Base-by-base conservation (phyloP, 1,284 basidiomycete species). In the Sporisorium reilianum region DNA sequence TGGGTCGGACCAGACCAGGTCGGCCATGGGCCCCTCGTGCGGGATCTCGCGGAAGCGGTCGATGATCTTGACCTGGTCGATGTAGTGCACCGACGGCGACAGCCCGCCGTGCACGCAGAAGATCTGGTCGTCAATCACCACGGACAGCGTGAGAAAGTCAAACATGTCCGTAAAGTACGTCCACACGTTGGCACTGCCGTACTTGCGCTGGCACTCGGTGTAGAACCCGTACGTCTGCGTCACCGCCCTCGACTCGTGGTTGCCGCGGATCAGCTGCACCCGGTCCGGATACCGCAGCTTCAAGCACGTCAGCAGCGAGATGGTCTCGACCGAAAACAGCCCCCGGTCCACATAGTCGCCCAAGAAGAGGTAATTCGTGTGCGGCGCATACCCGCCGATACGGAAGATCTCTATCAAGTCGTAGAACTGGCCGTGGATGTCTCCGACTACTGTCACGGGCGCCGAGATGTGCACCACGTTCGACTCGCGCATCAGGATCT, bases 121-220 rank as follows among this genome's bases (percentile, higher is more conserved):
- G 88, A 99, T 98, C 82, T 91, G 92, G 87, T 99, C 94, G 87
- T 99, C 97, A 81, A 99, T 98, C 66, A 99, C 96, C 63, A 97
- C 95, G 38, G 93, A 95, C 54, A 99, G 88, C 8, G 97, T 99
- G 75, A 99, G 87, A 86, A 96, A 99, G 88, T 99, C 97, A 86
- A 99, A 99, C 97, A 99, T 98, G 87, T 99, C 97, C 67, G 97
- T 99, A 84, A 99, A 99, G 86, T 98, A 98, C 40, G 94, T 95
- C 97, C 97, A 99, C 41, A 98, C 96, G 79, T 93, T 92, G 26
- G 95, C 75, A 26, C 64, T 68, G 25, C 95, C 96, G 83, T 99
- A 99, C 87, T 99, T 99, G 53, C 96, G 90, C 44, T 95, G 91
- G 83, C 97, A 99, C 88, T 99, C 97, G 34, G 94, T 93, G 86